Evolutionary conservation across 2,329 filamentous ascomycete species (phyloP).

Genomic region (Graphiopsis chlorocephala): DNA sequence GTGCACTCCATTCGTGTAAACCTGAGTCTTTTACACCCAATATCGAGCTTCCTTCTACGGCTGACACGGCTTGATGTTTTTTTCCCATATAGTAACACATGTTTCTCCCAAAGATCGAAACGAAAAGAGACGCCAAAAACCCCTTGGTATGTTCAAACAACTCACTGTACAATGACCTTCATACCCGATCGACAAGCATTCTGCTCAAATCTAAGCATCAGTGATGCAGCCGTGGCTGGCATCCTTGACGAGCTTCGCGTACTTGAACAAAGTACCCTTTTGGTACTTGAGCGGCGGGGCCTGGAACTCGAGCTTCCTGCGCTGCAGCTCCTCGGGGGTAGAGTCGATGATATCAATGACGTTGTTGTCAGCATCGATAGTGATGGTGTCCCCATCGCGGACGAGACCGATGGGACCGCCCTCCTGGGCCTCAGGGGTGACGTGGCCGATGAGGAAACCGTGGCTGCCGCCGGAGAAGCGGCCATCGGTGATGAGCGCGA

Average conservation of each 20-base stretch:
- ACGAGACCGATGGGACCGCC: slow-evolving; percentile 83
- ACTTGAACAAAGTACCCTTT: slow-evolving; percentile 60
- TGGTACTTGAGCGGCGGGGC: slow-evolving; percentile 57
- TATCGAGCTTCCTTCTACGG: neutral
- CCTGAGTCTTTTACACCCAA: neutral
- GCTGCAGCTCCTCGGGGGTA: slow-evolving; percentile 59
- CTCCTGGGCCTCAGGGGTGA: slow-evolving; percentile 82
- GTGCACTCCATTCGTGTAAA: neutral
- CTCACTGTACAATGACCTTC: neutral
- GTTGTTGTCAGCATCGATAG: slow-evolving; percentile 76
- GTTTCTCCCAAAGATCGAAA: neutral
- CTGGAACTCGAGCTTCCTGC: slow-evolving; percentile 50
- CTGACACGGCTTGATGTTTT: neutral
- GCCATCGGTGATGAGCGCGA: slow-evolving; percentile 71
- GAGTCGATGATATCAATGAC: slow-evolving; percentile 63
- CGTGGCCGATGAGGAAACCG: slow-evolving; percentile 84
- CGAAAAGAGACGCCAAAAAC: neutral
- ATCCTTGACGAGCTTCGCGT: slow-evolving; percentile 55
- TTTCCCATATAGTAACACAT: slow-evolving; percentile 7
- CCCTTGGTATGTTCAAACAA: neutral
- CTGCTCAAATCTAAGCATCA: slow-evolving; percentile 36
- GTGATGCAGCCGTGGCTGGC: slow-evolving; percentile 60
- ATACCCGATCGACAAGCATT: neutral
- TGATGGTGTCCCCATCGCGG: slow-evolving; percentile 74
- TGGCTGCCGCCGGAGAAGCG: slow-evolving; percentile 79